Evolutionary conservation across 768 basidiomycete species (phyloP).

Genomic region (Termitomyces titanicus): DNA sequence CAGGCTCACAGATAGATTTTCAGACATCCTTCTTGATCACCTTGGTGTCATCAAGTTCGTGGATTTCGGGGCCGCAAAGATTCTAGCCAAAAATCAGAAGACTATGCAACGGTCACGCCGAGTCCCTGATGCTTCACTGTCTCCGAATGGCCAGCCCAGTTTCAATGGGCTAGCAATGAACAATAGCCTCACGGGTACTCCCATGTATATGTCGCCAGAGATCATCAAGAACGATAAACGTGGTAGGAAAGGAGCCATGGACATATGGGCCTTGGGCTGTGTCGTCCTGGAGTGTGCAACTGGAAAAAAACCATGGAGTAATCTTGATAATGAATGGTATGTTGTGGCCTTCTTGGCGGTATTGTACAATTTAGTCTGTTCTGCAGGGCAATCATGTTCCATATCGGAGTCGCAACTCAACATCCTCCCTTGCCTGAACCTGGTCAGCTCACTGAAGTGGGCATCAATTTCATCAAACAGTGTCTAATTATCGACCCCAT

Average conservation of each 20-base stretch:
- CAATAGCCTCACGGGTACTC: slow-evolving; percentile 93
- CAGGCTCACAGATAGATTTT: slow-evolving; percentile 3
- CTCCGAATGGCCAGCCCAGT: slow-evolving; percentile 27
- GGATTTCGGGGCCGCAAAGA: slow-evolving; percentile 97
- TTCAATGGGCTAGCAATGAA: slow-evolving; percentile 52
- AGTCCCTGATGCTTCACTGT: slow-evolving; percentile 35
- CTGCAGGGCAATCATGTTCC: slow-evolving; percentile 98
- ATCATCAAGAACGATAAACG: slow-evolving; percentile 92
- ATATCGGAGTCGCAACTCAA: slow-evolving; percentile 94
- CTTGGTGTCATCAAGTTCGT: slow-evolving; percentile 93
- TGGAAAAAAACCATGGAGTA: slow-evolving; percentile 97
- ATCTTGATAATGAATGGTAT: slow-evolving; percentile 98
- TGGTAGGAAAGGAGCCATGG: slow-evolving; percentile 92
- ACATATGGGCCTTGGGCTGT: slow-evolving; percentile 97
- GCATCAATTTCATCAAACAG: slow-evolving; percentile 90
- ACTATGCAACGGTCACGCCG: slow-evolving; percentile 76
- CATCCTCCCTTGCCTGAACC: slow-evolving; percentile 94
- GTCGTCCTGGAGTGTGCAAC: slow-evolving; percentile 97
- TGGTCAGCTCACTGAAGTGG: slow-evolving; percentile 81
- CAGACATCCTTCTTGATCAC: slow-evolving; percentile 91
- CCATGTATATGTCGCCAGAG: slow-evolving; percentile 99
- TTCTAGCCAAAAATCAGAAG: slow-evolving; percentile 85
- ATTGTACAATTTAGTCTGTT: not conserved
- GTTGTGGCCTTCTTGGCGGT: slow-evolving; percentile 12
- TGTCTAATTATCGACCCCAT: slow-evolving; percentile 88